A percentile compares a stretch with the other conserved stretches of the same genome.
These are phyloP conservation scores for Rhodotorula taiwanensis DNA, from an alignment of 768 basidiomycete genomes.

Conservation along the genomic window DNA sequence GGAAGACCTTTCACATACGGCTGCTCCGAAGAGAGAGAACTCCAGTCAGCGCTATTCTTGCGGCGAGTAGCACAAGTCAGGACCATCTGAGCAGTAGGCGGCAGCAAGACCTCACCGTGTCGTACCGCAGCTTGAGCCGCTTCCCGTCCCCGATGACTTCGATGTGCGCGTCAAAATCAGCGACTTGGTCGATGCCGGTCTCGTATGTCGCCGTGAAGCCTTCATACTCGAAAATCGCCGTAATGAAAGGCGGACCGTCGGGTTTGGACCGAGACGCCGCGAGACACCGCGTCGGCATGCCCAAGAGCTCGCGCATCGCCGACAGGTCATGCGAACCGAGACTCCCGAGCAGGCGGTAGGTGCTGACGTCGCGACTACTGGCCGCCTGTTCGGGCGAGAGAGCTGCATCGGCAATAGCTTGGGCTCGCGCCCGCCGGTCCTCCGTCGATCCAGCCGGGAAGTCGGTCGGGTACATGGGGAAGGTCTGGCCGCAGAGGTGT, in stretches of 20 bases:
- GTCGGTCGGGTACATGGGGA: conserved; percentile 25
- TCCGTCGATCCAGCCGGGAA: conserved; percentile 21
- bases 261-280: conserved; percentile 1
- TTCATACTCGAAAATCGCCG: conserved; percentile 33
- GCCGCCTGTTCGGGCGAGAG: conserved; percentile 26
- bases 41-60: not conserved
- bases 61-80: not conserved
- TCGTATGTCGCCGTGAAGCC: conserved; percentile 42
- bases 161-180: conserved; percentile 43
- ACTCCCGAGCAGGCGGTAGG: conserved; percentile 37
- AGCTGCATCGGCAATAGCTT: conserved; percentile 27
- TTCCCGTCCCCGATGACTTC: conserved; percentile 42
- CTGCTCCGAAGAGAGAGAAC: not conserved
- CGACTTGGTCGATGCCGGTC: conserved; percentile 39
- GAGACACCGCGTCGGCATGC: conserved; percentile 38
- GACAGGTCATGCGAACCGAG: conserved; percentile 42
- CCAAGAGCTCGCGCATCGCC: conserved; percentile 43
- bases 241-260: conserved; percentile 13
- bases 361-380: conserved; percentile 16
- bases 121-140: conserved; percentile 38
- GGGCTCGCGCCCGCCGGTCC: conserved; percentile 17
- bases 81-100: not conserved
- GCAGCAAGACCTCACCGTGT: conserved; percentile 12
- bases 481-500: conserved; percentile 3
- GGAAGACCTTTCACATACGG: conserved; percentile 43